Percentiles rank a stretch among this genome's conserved stretches.
Evolutionary conservation across 176 grass and related monocot species (phyloP).

Genomic region (Microstegium vimineum): DNA sequence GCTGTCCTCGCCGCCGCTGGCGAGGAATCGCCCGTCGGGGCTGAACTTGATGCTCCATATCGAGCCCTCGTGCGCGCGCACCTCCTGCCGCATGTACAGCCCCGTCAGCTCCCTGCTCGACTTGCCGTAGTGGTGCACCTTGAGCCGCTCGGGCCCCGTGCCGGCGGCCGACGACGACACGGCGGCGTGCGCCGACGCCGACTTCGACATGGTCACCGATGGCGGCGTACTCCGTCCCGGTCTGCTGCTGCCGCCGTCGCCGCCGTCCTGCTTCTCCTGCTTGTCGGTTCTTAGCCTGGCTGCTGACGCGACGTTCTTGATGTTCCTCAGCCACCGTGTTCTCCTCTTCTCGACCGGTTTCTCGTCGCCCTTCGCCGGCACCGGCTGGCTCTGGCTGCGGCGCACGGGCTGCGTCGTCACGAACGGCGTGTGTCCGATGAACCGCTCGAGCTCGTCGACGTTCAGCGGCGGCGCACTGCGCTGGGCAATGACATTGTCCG

Average conservation of each 20-base stretch:
- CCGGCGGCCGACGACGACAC: not conserved
- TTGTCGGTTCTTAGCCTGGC: conserved; percentile 56
- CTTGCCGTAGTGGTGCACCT: conserved; percentile 78
- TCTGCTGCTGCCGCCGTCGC: not conserved
- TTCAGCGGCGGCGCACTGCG: conserved; percentile 37
- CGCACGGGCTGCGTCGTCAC: conserved; percentile 66
- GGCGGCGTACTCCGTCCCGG: not conserved
- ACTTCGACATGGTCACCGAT: not conserved
- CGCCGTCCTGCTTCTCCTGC: conserved; percentile 25
- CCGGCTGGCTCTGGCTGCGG: conserved; percentile 43
- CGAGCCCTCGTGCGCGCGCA: conserved; percentile 75
- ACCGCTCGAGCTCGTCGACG: conserved; percentile 46
- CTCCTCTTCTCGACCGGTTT: conserved; percentile 45
- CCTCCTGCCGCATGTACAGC: conserved; percentile 74
- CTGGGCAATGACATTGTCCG: conserved; percentile 32
- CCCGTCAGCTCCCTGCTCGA: conserved; percentile 74
- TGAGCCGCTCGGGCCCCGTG: conserved; percentile 48
- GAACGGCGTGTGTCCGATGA: conserved; percentile 44
- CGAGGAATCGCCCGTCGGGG: conserved; percentile 49
- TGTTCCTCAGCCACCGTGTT: conserved; percentile 71
- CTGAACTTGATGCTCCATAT: conserved; percentile 95
- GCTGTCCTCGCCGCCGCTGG: conserved; percentile 81
- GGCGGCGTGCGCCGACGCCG: not conserved
- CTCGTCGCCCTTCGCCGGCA: not conserved
- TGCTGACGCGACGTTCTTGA: conserved; percentile 60